Percentiles rank a stretch among this genome's conserved stretches.
These are phyloP conservation scores for Penicillium sp. DNA, from an alignment of 2,329 filamentous ascomycete genomes.

Conservation along the genomic window DNA sequence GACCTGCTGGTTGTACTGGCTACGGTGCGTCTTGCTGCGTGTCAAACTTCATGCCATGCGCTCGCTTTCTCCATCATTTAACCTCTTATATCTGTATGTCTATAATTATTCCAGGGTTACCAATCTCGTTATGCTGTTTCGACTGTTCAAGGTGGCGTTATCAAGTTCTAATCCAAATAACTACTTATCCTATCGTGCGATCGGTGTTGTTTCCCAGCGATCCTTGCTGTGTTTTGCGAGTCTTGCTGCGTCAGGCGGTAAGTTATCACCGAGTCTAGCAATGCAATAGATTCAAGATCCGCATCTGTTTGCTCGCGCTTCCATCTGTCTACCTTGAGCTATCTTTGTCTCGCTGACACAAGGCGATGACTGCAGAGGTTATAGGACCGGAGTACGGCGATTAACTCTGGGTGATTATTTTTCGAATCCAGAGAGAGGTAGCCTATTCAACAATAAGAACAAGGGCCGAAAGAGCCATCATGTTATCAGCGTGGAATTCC, in stretches of 20 bases:
- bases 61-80: slow-evolving; percentile 8
- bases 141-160: slow-evolving; percentile 10
- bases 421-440: too few species aligned
- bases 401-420: too few species aligned
- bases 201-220: background rate
- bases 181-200: background rate
- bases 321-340: background rate
- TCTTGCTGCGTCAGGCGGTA: background rate
- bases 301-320: background rate
- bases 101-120: slow-evolving; percentile 17
- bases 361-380: too few species aligned
- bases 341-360: background rate
- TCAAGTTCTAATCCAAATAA: slow-evolving; percentile 6
- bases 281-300: background rate
- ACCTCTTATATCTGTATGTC: slow-evolving; percentile 17
- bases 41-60: background rate
- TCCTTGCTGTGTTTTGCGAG: background rate
- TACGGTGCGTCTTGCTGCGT: background rate
- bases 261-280: background rate
- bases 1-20: background rate
- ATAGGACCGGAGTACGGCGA: too few species aligned
- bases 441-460: too few species aligned
- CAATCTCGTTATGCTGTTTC: slow-evolving; percentile 9
- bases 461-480: too few species aligned
- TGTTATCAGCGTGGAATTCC: background rate